Base-by-base conservation (phyloP, 2,329 filamentous ascomycete genomes). In the Stachybotrys elegans region DNA sequence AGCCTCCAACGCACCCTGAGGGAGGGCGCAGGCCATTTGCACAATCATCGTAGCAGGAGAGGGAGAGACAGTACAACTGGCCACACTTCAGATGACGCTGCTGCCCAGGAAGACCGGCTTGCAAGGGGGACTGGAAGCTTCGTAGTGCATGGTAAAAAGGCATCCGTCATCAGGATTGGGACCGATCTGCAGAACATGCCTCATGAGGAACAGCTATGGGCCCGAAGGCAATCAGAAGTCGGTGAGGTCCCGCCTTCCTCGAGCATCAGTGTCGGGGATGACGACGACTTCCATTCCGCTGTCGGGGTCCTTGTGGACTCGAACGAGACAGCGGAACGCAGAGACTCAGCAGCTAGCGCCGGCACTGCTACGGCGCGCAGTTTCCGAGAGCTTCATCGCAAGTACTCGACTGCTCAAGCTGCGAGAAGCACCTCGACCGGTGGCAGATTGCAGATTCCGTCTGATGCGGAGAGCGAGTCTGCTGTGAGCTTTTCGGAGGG, bases 121-220 rank as follows among this genome's bases (percentile, higher is more conserved):
- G 74, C 86, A 6, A 82, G 93, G 39, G 85, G 86, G 12, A 81
- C 87, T 12, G 89, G 89, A 5, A 95, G 88, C 56, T 98, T 98
- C 63, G 95, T 93, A 4, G 84, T 98, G 4, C 93, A 98, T 58
- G 92, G 93, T 48, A 98, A 97, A 71, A 97, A 98, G 66, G 93
- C 93, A 3, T 95, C 90, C 1, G 88, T 98, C 44, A 88, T 98
- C 53, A 94, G 88, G n/a, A 94, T 98, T 60, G 90, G 91, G 8
- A 83, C 84, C n/a, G 92, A 95, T 55, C 83, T 95, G 70, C 84
- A 92, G 57, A 84, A 78, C 47, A 80, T 91, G 66, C 77, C 84
- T 1, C 76, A 81, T 0, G 87, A 92, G 48, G 86, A 91, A 57
- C 81, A 84, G 29, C 68, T 88, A 34, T 79, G 82, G 45, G 70